Evolutionary conservation across 225 moss, liverwort and hornwort species (phyloP).

Genomic region (Straminergon stramineum): DNA sequence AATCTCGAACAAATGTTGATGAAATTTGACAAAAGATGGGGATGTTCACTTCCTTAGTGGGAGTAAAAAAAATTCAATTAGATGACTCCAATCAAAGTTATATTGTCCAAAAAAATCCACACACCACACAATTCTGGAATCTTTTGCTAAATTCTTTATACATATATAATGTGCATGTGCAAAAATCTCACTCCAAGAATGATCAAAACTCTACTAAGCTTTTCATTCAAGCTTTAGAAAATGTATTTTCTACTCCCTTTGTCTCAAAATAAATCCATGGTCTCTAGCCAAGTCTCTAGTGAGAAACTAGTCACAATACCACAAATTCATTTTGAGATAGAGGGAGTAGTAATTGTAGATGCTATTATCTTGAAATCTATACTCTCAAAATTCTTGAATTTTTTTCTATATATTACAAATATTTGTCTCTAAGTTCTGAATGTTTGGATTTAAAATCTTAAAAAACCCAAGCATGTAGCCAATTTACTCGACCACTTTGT

Average conservation of each 20-base stretch:
- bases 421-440: not conserved
- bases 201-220: not conserved
- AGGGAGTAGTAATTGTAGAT: not conserved
- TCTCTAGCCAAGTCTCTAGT: too few species aligned
- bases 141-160: not conserved
- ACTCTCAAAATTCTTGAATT: not conserved
- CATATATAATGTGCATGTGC: too few species aligned
- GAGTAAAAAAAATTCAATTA: not conserved
- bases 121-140: rapidly evolving
- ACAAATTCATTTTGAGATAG: too few species aligned
- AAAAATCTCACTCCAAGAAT: not conserved
- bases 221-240: rapidly evolving
- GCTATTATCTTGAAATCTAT: not conserved
- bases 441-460: not conserved
- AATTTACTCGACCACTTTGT: rapidly evolving
- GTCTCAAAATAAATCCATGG: too few species aligned
- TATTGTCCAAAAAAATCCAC: rapidly evolving
- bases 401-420: not conserved
- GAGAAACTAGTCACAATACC: too few species aligned
- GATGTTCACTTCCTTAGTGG: not conserved
- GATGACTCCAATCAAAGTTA: not conserved
- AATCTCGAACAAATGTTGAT: not conserved
- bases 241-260: not conserved
- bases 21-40: not conserved
- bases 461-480: not conserved